These are phyloP conservation scores for Medicago truncatula DNA, from an alignment of 306 rosid species.

Conservation along the genomic window MtrunA17r5.0-ANR NC_053048.1:33739501-33740000, in stretches of 20 bases:
- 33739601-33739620: conserved; percentile 21
- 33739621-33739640: conserved; percentile 35
- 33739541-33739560: neutral
- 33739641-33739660: conserved; percentile 90
- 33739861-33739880: neutral
- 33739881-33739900: neutral
- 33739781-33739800: neutral
- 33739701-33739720: conserved; percentile 95
- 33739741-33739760: conserved; percentile 2
- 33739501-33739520: conserved; percentile 20
- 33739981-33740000: neutral
- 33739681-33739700: conserved; percentile 94
- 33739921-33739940: neutral
- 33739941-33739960: neutral
- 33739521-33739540: neutral
- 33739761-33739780: conserved; percentile 11
- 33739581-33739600: conserved; percentile 1
- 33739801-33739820: neutral
- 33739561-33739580: neutral
- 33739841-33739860: neutral
- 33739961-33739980: neutral
- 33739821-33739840: neutral
- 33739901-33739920: neutral
- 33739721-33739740: conserved; percentile 59
- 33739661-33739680: conserved; percentile 96